A percentile compares a stretch with the other conserved stretches of the same genome.
Evolutionary conservation across 2,329 filamentous ascomycete species (phyloP).

Genomic region (Chrysoporthe puriensis): DNA sequence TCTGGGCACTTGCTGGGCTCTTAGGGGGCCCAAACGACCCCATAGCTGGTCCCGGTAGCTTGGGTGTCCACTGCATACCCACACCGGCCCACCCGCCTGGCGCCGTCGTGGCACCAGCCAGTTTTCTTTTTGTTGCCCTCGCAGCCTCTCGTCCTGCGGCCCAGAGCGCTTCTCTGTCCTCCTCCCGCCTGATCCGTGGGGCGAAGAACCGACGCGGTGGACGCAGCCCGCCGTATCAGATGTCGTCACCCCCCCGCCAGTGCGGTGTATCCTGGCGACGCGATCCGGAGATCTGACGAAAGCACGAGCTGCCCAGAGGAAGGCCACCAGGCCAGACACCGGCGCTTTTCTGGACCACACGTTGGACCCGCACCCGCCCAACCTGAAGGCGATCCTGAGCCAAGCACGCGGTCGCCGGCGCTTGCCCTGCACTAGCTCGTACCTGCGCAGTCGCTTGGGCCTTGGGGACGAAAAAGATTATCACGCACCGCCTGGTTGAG

Average conservation of each 20-base stretch:
- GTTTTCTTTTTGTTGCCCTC: slow-evolving; percentile 26
- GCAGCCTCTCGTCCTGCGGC: slow-evolving; percentile 24
- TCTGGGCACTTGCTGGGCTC: not conserved
- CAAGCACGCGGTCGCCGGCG: not conserved
- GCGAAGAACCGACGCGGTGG: not conserved
- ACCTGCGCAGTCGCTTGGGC: not conserved
- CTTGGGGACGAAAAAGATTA: not conserved
- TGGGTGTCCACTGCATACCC: slow-evolving; percentile 1
- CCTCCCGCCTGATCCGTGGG: not conserved
- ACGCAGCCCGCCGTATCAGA: not conserved
- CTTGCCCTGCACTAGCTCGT: not conserved
- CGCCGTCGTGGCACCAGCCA: slow-evolving; percentile 21
- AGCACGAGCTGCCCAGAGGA: not conserved
- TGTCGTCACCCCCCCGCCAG: not conserved
- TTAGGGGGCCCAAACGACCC: not conserved
- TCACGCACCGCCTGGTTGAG: not conserved
- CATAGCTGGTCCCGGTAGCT: not conserved
- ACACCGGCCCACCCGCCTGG: not conserved
- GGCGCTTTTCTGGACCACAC: slow-evolving; percentile 10
- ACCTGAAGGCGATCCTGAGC: not conserved
- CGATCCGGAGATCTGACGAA: not conserved
- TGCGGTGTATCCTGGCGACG: not conserved
- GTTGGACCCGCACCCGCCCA: slow-evolving; percentile 7
- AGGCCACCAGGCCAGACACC: not conserved
- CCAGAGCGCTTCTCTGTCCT: slow-evolving; percentile 1